phyloP scores from a whole-genome alignment of 257 asterid genomes.

The Primulina huaijiensis region DNA sequence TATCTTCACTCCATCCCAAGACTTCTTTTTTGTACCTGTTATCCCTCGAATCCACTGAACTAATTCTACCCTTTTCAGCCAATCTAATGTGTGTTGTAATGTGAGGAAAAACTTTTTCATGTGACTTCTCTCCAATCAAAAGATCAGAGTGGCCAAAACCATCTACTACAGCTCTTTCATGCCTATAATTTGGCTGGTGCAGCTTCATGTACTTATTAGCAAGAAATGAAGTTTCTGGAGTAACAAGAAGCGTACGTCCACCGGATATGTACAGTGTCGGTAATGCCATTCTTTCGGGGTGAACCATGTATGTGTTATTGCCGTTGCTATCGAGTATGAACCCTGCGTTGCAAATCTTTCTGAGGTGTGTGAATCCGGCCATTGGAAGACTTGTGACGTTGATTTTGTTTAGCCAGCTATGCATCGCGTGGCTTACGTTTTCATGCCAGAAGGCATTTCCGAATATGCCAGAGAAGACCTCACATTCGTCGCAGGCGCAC shows the following conservation, averaged over 20 bases:
- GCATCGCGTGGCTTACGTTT: conserved; percentile 43
- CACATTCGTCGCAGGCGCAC: conserved; percentile 54
- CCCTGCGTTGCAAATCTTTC: conserved; percentile 45
- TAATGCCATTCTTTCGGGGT: conserved; percentile 51
- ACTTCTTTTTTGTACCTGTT: conserved; percentile 25
- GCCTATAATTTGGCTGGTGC: conserved; percentile 53
- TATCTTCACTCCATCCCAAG: conserved; percentile 46
- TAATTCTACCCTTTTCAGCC: conserved; percentile 34
- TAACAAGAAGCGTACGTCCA: conserved; percentile 42
- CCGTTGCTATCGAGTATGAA: conserved; percentile 45
- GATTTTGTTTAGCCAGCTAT: conserved; percentile 41
- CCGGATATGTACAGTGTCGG: conserved; percentile 54
- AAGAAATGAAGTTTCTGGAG: conserved; percentile 46
- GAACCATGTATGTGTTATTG: conserved; percentile 36
- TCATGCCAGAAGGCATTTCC: conserved; percentile 59
- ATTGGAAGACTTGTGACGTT: conserved; percentile 38
- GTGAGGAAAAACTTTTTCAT: conserved; percentile 40
- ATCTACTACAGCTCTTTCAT: conserved; percentile 46
- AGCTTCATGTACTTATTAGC: conserved; percentile 57
- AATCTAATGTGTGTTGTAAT: conserved; percentile 35
- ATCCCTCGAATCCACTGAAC: not conserved
- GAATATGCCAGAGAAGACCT: conserved; percentile 55
- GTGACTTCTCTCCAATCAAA: conserved; percentile 49
- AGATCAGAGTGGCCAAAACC: conserved; percentile 66
- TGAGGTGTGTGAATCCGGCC: conserved; percentile 57